These are phyloP conservation scores for Xylariaceae sp. DNA, from an alignment of 2,329 filamentous ascomycete genomes.

Conservation along the genomic window DNA sequence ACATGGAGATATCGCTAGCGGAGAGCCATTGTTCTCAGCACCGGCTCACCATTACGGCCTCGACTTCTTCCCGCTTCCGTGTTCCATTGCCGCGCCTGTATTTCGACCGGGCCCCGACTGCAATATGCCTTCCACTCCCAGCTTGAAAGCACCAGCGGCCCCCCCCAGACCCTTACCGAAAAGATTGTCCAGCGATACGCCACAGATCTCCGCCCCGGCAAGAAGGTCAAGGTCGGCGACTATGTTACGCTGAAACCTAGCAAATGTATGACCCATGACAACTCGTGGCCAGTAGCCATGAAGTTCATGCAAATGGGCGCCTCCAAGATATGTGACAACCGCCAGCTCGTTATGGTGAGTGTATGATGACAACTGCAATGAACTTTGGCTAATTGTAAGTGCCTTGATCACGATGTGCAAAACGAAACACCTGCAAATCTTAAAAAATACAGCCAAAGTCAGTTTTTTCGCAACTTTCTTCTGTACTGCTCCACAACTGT, in stretches of 20 bases:
- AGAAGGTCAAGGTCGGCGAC: constrained; percentile 58
- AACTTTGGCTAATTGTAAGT: neutral
- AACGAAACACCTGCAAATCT: constrained; percentile 80
- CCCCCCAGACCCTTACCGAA: constrained; percentile 10
- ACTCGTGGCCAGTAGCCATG: constrained; percentile 67
- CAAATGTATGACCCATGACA: constrained; percentile 82
- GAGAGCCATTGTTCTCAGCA: too few species aligned
- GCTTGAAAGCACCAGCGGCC: too few species aligned
- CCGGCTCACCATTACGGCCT: too few species aligned
- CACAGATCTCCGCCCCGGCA: neutral
- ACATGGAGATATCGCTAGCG: too few species aligned
- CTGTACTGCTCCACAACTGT: too few species aligned
- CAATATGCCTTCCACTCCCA: too few species aligned
- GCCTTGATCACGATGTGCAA: constrained; percentile 51
- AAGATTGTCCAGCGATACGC: constrained; percentile 8
- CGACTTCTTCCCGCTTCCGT: too few species aligned
- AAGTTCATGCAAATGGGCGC: constrained; percentile 88
- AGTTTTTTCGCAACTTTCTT: too few species aligned
- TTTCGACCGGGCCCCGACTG: too few species aligned
- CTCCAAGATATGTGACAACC: constrained; percentile 70
- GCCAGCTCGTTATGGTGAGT: constrained; percentile 84
- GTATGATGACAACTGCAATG: too few species aligned
- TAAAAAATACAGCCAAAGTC: constrained; percentile 80
- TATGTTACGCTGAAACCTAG: constrained; percentile 79
- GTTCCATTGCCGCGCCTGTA: too few species aligned